A percentile compares a stretch with the other conserved stretches of the same genome.
phyloP scores from a whole-genome alignment of 2,329 filamentous ascomycete species.

The Myriosclerotinia scirpicola region DNA sequence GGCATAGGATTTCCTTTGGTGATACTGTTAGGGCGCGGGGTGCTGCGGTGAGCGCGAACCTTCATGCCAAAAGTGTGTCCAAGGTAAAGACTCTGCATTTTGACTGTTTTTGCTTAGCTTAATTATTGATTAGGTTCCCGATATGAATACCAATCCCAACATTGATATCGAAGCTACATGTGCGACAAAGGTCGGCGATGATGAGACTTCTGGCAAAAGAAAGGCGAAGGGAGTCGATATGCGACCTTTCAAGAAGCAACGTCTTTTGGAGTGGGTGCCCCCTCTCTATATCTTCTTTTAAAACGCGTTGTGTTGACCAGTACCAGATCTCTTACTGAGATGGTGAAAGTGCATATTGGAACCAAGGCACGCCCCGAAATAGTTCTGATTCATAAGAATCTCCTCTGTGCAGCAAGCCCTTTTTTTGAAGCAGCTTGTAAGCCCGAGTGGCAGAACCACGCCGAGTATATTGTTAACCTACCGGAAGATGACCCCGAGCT shows the following conservation, averaged over 20 bases:
- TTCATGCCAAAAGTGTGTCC: not conserved
- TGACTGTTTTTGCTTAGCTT: not conserved
- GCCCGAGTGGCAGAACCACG: constrained; percentile 19
- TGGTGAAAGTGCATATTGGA: constrained; percentile 21
- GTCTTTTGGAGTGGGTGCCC: not conserved
- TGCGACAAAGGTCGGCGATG: not conserved
- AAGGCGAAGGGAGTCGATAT: not conserved
- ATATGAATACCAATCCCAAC: not conserved
- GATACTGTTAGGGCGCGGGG: not conserved
- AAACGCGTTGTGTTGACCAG: no score
- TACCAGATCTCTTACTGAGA: not conserved
- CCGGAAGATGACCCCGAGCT: not conserved
- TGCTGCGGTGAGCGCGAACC: no score
- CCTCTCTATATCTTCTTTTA: no score
- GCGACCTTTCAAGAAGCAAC: not conserved
- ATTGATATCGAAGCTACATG: no score
- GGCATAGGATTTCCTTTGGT: no score
- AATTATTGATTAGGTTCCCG: not conserved
- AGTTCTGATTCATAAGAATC: constrained; percentile 23
- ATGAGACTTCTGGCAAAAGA: not conserved
- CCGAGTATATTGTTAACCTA: constrained; percentile 16
- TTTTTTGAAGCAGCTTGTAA: constrained; percentile 27
- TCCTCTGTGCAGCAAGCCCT: constrained; percentile 25
- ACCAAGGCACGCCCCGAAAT: not conserved
- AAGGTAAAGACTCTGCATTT: not conserved